These are phyloP conservation scores for Metarhizium album DNA, from an alignment of 2,329 filamentous ascomycete species.

Conservation along the genomic window DNA sequence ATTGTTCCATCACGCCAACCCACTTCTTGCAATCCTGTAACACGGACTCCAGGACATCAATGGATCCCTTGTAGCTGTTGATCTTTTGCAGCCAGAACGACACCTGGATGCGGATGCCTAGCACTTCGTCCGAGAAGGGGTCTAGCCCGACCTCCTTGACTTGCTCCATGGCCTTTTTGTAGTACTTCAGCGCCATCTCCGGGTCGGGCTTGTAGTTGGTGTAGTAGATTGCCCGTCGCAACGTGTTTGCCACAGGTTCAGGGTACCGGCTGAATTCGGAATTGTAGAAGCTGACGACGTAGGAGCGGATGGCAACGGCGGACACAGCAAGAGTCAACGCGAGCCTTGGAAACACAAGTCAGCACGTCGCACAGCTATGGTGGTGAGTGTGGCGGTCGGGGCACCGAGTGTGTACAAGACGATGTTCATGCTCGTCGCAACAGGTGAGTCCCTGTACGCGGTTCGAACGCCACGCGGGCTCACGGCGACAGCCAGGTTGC, in stretches of 20 bases:
- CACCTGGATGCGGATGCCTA: conserved; percentile 79
- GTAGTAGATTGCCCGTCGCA: conserved; percentile 80
- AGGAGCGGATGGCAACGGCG: conserved; percentile 26
- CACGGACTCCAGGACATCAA: conserved; percentile 69
- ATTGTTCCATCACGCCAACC: conserved; percentile 44
- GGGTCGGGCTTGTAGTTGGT: conserved; percentile 67
- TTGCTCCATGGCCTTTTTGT: conserved; percentile 64
- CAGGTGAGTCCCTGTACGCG: conserved; percentile 23
- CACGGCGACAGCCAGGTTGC: conserved; percentile 22
- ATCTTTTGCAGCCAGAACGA: conserved; percentile 71
- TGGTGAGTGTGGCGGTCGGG: not conserved
- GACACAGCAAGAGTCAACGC: conserved; percentile 18
- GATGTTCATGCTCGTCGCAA: conserved; percentile 18
- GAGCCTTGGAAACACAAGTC: conserved; percentile 14
- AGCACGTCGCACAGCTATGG: not conserved
- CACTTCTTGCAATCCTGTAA: conserved; percentile 56
- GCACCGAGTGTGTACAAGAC: conserved; percentile 17
- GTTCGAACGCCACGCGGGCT: conserved; percentile 25
- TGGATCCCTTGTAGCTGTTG: conserved; percentile 56
- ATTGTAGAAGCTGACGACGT: conserved; percentile 46
- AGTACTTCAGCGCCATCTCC: conserved; percentile 70
- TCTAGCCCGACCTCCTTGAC: conserved; percentile 69
- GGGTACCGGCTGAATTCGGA: conserved; percentile 49
- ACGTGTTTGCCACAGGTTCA: conserved; percentile 60
- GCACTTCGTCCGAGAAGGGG: conserved; percentile 80